A percentile compares a stretch with the other conserved stretches of the same genome.
Conservation (phyloP, 164 flowering plant genomes). For the Stephania yunnanensis region DNA sequence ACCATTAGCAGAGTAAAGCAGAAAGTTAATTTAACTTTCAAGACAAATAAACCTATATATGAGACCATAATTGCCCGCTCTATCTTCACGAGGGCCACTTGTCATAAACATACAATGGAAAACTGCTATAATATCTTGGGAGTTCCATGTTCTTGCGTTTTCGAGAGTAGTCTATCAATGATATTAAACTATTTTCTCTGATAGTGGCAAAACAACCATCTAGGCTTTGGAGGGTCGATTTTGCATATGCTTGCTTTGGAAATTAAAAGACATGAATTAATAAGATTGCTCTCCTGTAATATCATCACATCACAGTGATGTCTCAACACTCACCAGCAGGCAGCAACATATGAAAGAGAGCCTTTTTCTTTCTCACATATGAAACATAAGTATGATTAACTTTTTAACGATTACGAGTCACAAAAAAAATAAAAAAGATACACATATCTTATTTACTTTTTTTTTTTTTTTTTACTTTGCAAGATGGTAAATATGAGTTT, state of each 20-base stretch:
- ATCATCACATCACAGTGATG: background rate
- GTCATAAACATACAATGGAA: background rate
- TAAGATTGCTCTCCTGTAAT: background rate
- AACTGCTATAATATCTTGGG: background rate
- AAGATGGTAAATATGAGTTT: background rate
- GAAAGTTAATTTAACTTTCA: constrained; percentile 12
- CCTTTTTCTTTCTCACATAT: background rate
- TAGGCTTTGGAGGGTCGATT: constrained; percentile 4
- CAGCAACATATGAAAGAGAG: background rate
- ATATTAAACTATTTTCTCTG: background rate
- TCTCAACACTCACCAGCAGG: background rate
- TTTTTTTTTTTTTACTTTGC: background rate
- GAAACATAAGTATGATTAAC: background rate
- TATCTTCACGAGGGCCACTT: background rate
- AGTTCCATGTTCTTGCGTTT: background rate
- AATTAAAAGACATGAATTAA: constrained; percentile 2
- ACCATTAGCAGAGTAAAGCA: background rate
- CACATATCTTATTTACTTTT: background rate
- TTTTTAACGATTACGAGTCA: background rate
- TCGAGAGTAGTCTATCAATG: background rate
- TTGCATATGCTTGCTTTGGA: constrained; percentile 6
- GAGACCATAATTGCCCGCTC: background rate
- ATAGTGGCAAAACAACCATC: background rate
- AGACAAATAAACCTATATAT: background rate
- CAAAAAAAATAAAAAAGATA: background rate